A percentile compares a stretch with the other conserved stretches of the same genome.
Evolutionary conservation across 768 basidiomycete species (phyloP).

Genomic region (Candolleomyces eurysporus): DNA sequence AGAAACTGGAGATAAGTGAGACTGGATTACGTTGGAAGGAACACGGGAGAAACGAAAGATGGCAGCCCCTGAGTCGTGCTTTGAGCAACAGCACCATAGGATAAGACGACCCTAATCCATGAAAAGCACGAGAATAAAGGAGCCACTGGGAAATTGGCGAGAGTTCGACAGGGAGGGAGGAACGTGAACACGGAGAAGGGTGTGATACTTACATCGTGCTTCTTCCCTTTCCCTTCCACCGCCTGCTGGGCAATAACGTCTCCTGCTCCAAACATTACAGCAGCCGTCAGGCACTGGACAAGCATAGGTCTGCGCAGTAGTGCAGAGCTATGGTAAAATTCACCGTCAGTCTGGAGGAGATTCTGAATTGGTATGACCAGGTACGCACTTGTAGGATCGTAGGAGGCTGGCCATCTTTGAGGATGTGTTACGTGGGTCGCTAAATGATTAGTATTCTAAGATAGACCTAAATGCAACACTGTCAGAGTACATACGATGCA

Average conservation of each 20-base stretch:
- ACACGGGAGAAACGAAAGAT: background rate
- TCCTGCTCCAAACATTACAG: conserved; percentile 67
- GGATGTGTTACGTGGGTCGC: background rate
- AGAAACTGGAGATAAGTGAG: conserved; percentile 37
- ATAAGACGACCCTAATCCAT: too few relatives aligned
- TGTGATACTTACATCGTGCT: conserved; percentile 66
- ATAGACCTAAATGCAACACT: background rate
- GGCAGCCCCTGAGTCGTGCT: background rate
- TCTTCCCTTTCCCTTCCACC: conserved; percentile 65
- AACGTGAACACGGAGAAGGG: background rate
- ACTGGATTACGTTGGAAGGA: background rate
- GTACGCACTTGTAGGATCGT: background rate
- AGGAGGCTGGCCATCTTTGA: background rate
- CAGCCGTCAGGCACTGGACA: conserved; percentile 63
- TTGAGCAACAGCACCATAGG: too few relatives aligned
- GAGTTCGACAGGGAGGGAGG: too few relatives aligned
- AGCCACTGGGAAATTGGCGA: too few relatives aligned
- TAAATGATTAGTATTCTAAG: background rate
- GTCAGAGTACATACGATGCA: background rate
- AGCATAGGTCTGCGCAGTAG: conserved; percentile 62
- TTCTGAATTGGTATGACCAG: too few relatives aligned
- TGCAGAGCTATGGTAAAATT: conserved; percentile 39
- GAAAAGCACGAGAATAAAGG: too few relatives aligned
- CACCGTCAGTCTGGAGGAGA: too few relatives aligned
- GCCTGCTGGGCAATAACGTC: conserved; percentile 86